Conservation (phyloP, 768 basidiomycete species). For the Psilocybe azurescens region DNA sequence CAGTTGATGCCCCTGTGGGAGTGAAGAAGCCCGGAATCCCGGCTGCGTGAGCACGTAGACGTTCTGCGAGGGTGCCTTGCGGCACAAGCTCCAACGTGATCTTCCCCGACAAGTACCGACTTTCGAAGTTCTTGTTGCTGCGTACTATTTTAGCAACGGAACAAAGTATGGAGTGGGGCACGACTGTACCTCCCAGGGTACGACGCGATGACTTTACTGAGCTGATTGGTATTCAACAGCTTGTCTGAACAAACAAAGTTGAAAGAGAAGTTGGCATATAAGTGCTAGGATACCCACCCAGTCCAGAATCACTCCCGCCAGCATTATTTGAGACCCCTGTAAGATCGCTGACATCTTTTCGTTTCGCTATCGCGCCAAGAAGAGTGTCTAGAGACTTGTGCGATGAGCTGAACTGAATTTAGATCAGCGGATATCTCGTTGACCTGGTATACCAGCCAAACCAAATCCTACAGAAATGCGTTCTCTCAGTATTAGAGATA, state of each 20-base stretch:
- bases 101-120: slow-evolving; percentile 77
- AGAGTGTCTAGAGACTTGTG: slow-evolving; percentile 67
- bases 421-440: slow-evolving; percentile 14
- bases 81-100: slow-evolving; percentile 90
- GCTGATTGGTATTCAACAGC: slow-evolving; percentile 74
- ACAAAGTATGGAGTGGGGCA: slow-evolving; percentile 20
- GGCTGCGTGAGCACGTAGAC: slow-evolving; percentile 86
- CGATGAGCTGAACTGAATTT: not conserved
- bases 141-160: slow-evolving; percentile 2
- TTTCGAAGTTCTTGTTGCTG: slow-evolving; percentile 88
- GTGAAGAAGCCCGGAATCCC: slow-evolving; percentile 96
- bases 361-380: slow-evolving; percentile 74
- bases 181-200: slow-evolving; percentile 79
- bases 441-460: slow-evolving; percentile 86
- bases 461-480: slow-evolving; percentile 71
- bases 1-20: slow-evolving; percentile 87
- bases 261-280: not conserved
- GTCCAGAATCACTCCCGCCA: slow-evolving; percentile 70
- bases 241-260: slow-evolving; percentile 52
- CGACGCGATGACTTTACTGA: slow-evolving; percentile 85
- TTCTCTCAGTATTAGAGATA: not conserved
- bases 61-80: slow-evolving; percentile 89
- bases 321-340: slow-evolving; percentile 92
- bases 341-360: slow-evolving; percentile 74
- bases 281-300: slow-evolving; percentile 50